Base-by-base conservation (phyloP, 805 yeast genomes). In the Yarrowia phangngaensis region DNA sequence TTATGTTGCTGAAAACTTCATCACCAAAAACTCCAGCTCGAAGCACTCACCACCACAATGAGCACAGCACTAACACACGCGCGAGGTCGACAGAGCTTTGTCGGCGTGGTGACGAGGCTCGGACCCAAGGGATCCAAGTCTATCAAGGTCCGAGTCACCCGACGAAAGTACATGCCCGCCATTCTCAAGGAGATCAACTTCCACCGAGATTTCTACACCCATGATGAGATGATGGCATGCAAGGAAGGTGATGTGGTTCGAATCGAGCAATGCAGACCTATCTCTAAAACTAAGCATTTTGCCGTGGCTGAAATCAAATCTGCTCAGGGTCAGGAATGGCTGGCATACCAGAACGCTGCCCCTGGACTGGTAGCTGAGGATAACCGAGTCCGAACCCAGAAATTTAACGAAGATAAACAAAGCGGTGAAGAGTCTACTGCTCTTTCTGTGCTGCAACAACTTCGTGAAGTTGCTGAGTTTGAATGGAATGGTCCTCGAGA, bases 181-280 rank as follows among this genome's bases (percentile, higher is more conserved):
- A 61, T 65, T 22, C 57, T 60, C 50, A 65, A 71, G 67, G 86
- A 85, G 56, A 73, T 85, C 56, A 69, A 84, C 59, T 79, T 76
- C 60, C 78, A 88, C 70, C 84, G 83, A 60, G 94, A 86, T 60
- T 88, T 78, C 64, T 69, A 90, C 52, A 97, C 88, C 13, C 98
- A 90, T 65, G 98, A 90, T 64, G 96, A 90, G 69, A 87, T 85
- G 20, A 81, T 85, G 60, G 74, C 87, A 46, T 85, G 96, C 58
- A 82, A 88, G 62, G 95, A 88, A 64, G 98, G 98, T 34, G 98
- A 90, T 69, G 71, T 90, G 54, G 97, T 92, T 12, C 79, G 97
- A 66, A 86, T 90, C 51, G 95, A 90, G 66, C 66, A 67, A 53
- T 77, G 86, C 26, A 82, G 95, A 55, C 95, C 95, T 31, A 67